Percentiles rank a stretch among this genome's conserved stretches.
These are phyloP conservation scores for Buxus sempervirens DNA, from an alignment of 164 flowering plant species.

Conservation along the genomic window DNA sequence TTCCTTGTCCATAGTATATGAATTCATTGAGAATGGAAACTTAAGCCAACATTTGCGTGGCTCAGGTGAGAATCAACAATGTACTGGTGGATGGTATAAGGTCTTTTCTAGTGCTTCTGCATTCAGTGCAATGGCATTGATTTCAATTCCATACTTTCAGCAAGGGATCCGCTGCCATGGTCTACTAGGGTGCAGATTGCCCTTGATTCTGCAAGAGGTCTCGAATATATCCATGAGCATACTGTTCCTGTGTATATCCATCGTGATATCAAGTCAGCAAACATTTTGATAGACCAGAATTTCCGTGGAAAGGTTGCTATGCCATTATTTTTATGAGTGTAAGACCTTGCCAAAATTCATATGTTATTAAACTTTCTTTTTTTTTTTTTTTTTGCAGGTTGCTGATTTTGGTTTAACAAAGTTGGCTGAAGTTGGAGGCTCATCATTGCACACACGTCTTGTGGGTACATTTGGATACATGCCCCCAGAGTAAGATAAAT, in stretches of 20 bases:
- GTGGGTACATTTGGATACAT: slow-evolving; percentile 97
- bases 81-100: neutral
- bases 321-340: slow-evolving; percentile 1
- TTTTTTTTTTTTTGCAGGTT: slow-evolving; percentile 44
- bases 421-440: slow-evolving; percentile 72
- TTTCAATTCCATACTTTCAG: slow-evolving; percentile 32
- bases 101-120: neutral
- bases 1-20: slow-evolving; percentile 80
- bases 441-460: slow-evolving; percentile 66
- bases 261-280: slow-evolving; percentile 92
- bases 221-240: slow-evolving; percentile 94
- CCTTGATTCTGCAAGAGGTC: slow-evolving; percentile 96
- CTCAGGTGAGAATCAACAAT: slow-evolving; percentile 37
- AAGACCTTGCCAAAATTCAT: neutral
- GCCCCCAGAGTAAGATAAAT: slow-evolving; percentile 87
- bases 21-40: slow-evolving; percentile 87
- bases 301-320: slow-evolving; percentile 79
- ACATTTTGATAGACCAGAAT: slow-evolving; percentile 89
- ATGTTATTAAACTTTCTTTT: slow-evolving; percentile 1
- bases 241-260: slow-evolving; percentile 94
- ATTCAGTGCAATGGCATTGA: neutral
- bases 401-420: slow-evolving; percentile 92
- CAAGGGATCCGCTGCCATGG: slow-evolving; percentile 72
- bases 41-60: slow-evolving; percentile 78
- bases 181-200: slow-evolving; percentile 85